Percentiles rank a stretch among this genome's conserved stretches.
phyloP scores from a whole-genome alignment of 345 rosid genomes.

The Rhodamnia argentea region DNA sequence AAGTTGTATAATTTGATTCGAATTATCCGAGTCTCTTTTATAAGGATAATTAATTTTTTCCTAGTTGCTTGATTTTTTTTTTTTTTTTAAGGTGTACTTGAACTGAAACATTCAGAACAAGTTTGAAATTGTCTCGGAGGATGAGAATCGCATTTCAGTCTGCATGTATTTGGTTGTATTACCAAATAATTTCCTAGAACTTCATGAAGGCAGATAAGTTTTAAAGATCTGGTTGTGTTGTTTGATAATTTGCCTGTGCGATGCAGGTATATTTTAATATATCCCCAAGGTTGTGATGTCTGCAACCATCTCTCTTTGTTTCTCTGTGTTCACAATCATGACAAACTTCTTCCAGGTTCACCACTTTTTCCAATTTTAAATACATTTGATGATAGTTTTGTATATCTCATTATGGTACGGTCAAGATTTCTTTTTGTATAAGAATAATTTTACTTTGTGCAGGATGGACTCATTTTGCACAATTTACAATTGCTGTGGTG shows the following conservation, averaged over 20 bases:
- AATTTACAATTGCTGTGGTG: slow-evolving; percentile 86
- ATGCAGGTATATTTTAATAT: slow-evolving; percentile 79
- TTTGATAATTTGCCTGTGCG: slow-evolving; percentile 1
- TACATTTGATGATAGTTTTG: background rate
- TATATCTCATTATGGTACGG: background rate
- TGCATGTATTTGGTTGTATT: background rate
- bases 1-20: background rate
- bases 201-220: background rate
- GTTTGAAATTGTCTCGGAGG: background rate
- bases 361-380: background rate
- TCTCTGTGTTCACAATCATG: slow-evolving; percentile 88
- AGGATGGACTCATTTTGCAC: slow-evolving; percentile 99
- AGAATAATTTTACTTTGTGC: slow-evolving; percentile 6
- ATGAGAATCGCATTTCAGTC: background rate
- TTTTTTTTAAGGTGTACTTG: background rate
- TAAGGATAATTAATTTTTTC: background rate
- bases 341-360: slow-evolving; percentile 93
- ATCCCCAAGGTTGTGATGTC: slow-evolving; percentile 91
- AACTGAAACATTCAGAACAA: background rate
- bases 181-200: background rate
- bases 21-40: background rate
- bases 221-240: background rate
- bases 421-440: background rate
- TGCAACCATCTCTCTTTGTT: slow-evolving; percentile 85
- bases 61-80: background rate